phyloP scores from a whole-genome alignment of 2,329 filamentous ascomycete species.

The Ceratocystis smalleyi region DNA sequence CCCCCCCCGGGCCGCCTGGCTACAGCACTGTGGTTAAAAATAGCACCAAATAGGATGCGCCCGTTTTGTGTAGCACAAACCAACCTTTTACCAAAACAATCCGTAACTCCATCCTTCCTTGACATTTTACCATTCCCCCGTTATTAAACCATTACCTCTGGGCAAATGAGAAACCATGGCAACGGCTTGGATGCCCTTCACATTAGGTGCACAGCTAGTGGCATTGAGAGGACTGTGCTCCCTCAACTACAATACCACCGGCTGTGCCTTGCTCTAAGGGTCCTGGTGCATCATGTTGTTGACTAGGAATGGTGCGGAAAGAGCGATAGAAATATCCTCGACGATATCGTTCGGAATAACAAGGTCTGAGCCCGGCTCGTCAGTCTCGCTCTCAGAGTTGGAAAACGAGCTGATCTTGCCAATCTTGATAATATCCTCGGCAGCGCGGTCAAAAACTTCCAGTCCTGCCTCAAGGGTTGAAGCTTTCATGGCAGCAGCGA shows the following conservation, averaged over 20 bases:
- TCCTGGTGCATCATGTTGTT: no score
- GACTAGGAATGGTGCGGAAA: no score
- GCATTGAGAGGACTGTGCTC: no score
- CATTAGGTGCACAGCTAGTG: no score
- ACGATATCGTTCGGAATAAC: no score
- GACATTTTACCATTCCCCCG: no score
- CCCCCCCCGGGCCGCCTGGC: not conserved
- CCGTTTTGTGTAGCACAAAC: not conserved
- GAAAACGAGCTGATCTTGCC: not conserved
- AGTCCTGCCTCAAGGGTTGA: not conserved
- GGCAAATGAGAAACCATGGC: no score
- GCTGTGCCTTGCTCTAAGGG: no score
- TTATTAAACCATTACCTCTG: no score
- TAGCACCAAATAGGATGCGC: not conserved
- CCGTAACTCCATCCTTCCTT: no score
- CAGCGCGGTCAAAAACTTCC: not conserved
- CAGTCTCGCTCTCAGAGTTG: not conserved
- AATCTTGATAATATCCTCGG: not conserved
- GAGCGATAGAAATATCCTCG: not conserved
- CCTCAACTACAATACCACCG: no score
- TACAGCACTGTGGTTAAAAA: not conserved
- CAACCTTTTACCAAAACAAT: not conserved
- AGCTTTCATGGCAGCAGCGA: not conserved
- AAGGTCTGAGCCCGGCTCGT: not conserved
- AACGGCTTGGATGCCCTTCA: no score